Percentiles rank a stretch among this genome's conserved stretches.
Evolutionary conservation across 2,329 filamentous ascomycete species (phyloP).

Genomic region (Talaromyces piceae): DNA sequence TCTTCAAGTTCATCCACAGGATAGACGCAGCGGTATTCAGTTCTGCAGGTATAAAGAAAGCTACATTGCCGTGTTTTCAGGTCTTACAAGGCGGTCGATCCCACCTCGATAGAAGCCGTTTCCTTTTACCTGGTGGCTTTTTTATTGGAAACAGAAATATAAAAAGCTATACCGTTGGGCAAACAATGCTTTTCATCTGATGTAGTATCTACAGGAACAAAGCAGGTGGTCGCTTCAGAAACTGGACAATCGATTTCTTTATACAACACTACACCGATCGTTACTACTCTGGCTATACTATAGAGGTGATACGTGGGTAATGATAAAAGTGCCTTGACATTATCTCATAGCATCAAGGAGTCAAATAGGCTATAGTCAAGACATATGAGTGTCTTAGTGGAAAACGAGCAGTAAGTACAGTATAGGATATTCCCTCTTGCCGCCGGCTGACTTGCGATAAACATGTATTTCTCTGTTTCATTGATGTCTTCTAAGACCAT

Average conservation of each 20-base stretch:
- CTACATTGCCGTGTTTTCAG: background rate
- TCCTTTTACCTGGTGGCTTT: background rate
- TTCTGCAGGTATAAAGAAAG: background rate
- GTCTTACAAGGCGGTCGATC: background rate
- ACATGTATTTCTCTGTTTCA: too few species aligned
- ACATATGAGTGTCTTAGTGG: too few species aligned
- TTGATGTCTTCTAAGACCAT: too few species aligned
- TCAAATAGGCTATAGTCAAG: too few species aligned
- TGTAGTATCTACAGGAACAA: background rate
- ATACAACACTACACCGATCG: background rate
- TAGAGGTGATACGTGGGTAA: slow-evolving; percentile 51
- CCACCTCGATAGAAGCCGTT: background rate
- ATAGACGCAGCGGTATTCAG: background rate
- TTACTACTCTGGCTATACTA: slow-evolving; percentile 41
- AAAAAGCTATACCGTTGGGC: background rate
- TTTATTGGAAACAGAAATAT: background rate
- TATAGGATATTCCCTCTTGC: too few species aligned
- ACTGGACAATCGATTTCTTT: background rate
- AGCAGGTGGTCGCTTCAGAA: background rate
- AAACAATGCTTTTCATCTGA: background rate
- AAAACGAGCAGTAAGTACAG: too few species aligned
- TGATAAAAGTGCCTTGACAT: slow-evolving; percentile 57
- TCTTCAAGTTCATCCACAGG: too few species aligned
- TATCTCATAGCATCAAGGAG: too few species aligned
- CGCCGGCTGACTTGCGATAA: too few species aligned